These are phyloP conservation scores for Eucalyptus viminalis DNA, from an alignment of 345 rosid genomes.

Conservation along the genomic window DNA sequence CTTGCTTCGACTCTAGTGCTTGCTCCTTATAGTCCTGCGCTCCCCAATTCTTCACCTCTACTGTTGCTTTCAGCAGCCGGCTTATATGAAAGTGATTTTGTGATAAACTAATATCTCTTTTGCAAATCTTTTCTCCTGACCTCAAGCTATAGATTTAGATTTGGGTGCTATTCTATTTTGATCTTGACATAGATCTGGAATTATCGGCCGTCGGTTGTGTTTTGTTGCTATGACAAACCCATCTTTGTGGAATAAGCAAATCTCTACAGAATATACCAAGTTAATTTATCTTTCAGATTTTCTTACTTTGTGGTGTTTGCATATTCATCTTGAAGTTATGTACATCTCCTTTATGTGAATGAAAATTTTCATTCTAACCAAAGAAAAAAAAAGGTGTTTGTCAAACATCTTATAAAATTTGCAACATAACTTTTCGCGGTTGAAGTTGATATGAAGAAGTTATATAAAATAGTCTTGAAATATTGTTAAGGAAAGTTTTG, in stretches of 20 bases:
- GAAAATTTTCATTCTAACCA: no score
- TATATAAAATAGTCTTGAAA: background rate
- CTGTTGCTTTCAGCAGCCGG: no score
- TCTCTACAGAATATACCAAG: background rate
- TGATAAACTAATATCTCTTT: no score
- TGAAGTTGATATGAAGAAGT: background rate
- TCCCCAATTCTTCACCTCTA: background rate
- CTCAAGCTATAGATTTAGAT: background rate
- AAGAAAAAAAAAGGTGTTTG: background rate
- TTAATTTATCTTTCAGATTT: background rate
- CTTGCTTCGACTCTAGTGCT: background rate
- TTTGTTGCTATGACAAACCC: background rate
- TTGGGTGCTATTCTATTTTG: background rate
- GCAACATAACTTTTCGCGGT: background rate
- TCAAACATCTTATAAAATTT: background rate
- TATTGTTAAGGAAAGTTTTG: background rate
- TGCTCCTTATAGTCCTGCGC: background rate
- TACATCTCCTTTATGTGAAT: no score
- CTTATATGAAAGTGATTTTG: no score
- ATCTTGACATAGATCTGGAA: background rate
- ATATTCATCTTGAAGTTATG: no score
- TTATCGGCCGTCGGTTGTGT: accelerated
- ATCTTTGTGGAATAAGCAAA: background rate
- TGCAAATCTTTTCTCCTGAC: background rate
- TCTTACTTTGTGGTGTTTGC: background rate